These are phyloP conservation scores for Cladorrhinum samala DNA, from an alignment of 495 filamentous ascomycete species.

Conservation along the genomic window DNA sequence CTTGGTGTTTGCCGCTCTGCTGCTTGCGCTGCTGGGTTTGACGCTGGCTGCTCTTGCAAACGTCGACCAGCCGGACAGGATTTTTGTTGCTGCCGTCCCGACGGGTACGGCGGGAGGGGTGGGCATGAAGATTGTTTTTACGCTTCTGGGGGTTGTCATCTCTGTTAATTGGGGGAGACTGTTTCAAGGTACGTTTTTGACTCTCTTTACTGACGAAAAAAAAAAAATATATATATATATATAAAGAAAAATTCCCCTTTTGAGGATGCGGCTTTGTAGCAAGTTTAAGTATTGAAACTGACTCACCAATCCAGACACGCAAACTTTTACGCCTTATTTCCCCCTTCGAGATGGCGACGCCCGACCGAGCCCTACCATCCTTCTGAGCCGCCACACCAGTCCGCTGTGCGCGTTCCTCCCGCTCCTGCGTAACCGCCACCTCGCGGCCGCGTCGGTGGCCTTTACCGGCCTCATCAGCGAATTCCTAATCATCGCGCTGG, in stretches of 20 bases:
- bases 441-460: slow-evolving; percentile 18
- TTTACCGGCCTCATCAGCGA: slow-evolving; percentile 22
- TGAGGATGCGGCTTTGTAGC: no score
- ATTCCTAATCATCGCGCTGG: slow-evolving; percentile 24
- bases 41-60: slow-evolving; percentile 11
- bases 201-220: background rate
- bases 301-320: slow-evolving; percentile 8
- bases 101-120: slow-evolving; percentile 1
- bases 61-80: slow-evolving; percentile 11
- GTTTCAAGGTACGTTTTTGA: slow-evolving; percentile 8
- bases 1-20: slow-evolving; percentile 3
- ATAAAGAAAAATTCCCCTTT: no score
- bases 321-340: slow-evolving; percentile 17
- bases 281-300: no score
- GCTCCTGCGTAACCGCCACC: slow-evolving; percentile 17
- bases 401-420: slow-evolving; percentile 25
- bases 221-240: no score
- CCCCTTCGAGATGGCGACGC: slow-evolving; percentile 10
- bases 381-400: slow-evolving; percentile 17
- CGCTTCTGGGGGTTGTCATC: slow-evolving; percentile 14
- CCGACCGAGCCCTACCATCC: slow-evolving; percentile 19
- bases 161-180: slow-evolving; percentile 18
- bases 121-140: slow-evolving; percentile 17
- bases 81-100: slow-evolving; percentile 5
- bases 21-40: slow-evolving; percentile 16